phyloP scores from a whole-genome alignment of 2,329 filamentous ascomycete genomes.

The Colletotrichum salicis region DNA sequence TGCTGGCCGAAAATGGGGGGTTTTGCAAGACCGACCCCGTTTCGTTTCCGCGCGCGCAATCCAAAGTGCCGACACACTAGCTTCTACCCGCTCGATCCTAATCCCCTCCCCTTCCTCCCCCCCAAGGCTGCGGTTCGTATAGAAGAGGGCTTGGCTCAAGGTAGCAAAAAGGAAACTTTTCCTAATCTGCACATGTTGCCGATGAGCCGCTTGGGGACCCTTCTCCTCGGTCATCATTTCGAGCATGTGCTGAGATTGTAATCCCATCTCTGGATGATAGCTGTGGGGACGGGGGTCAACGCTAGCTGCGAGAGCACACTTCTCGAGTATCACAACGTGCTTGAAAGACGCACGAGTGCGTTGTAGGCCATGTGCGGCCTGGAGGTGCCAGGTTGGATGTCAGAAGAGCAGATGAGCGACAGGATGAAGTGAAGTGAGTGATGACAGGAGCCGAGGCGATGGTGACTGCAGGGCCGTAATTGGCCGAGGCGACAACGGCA shows the following conservation, averaged over 20 bases:
- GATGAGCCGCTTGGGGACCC: constrained; percentile 2
- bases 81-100: constrained; percentile 5
- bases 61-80: constrained; percentile 4
- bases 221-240: background rate
- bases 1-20: background rate
- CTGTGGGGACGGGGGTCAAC: background rate
- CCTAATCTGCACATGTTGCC: constrained; percentile 1
- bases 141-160: constrained; percentile 14
- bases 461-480: background rate
- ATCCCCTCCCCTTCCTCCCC: background rate
- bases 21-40: background rate
- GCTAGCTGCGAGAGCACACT: background rate
- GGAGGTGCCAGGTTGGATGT: background rate
- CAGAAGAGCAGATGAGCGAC: background rate
- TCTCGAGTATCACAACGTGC: background rate
- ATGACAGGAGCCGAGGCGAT: constrained; percentile 1
- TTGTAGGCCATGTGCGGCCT: background rate
- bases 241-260: constrained; percentile 9
- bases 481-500: constrained; percentile 11
- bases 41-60: constrained; percentile 22
- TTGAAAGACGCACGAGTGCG: constrained; percentile 1
- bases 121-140: constrained; percentile 7
- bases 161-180: constrained; percentile 16
- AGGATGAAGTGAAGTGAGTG: background rate
- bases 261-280: constrained; percentile 10